These are phyloP conservation scores for Hansenula lynferdii DNA, from an alignment of 1,139 yeast species.

Conservation along the genomic window DNA sequence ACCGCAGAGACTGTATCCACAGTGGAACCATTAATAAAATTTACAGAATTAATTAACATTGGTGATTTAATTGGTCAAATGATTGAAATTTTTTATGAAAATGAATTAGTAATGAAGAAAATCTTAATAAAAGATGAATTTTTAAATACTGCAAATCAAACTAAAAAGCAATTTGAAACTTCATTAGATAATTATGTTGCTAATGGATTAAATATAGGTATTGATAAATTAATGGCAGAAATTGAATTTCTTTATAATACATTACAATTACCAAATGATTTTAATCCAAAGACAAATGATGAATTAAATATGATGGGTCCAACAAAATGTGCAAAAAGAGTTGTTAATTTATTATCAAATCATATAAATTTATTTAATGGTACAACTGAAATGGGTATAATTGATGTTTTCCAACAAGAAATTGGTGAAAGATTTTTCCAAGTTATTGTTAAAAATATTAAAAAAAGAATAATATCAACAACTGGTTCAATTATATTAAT, in stretches of 20 bases:
- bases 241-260: constrained; percentile 51
- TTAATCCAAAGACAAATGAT: constrained; percentile 32
- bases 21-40: constrained; percentile 80
- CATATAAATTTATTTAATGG: constrained; percentile 76
- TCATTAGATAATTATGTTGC: constrained; percentile 87
- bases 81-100: constrained; percentile 86
- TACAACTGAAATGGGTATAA: constrained; percentile 80
- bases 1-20: constrained; percentile 25
- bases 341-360: constrained; percentile 58
- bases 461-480: constrained; percentile 64
- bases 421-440: constrained; percentile 84
- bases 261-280: constrained; percentile 50
- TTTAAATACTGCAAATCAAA: constrained; percentile 72
- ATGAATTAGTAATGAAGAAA: constrained; percentile 63
- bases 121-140: constrained; percentile 73
- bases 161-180: constrained; percentile 75
- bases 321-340: constrained; percentile 63
- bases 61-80: constrained; percentile 93
- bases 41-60: constrained; percentile 85
- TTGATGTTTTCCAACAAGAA: constrained; percentile 93
- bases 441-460: constrained; percentile 67
- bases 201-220: constrained; percentile 85
- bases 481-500: constrained; percentile 80
- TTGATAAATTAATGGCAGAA: constrained; percentile 80
- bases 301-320: constrained; percentile 39